Evolutionary conservation across 306 rosid genomes (phyloP), one percentile per base, ranked within the genome.

Genomic region (Calophaca sinica): DNA sequence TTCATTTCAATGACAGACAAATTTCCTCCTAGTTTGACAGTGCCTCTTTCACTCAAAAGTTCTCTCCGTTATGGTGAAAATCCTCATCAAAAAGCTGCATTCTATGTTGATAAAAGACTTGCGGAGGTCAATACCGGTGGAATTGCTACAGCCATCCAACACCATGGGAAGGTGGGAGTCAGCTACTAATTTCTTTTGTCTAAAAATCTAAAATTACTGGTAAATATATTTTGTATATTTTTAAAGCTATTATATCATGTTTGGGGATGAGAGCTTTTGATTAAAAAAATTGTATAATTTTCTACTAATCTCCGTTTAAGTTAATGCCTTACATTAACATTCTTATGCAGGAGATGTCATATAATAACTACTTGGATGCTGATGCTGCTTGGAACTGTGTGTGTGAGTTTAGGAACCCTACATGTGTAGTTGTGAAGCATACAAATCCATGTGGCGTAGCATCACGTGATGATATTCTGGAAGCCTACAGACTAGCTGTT

Each of bases 341-440:
- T 83, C 53, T 53, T 58, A 32, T 84, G 88, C 93, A 94, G 98
- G 92, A 88, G 68, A 94, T 94, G 98, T 91, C 97, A 10, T 91
- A 86, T 62, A 94, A 91, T 85, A 94, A 94, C 86, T 88, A 94
- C 74, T 85, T 91, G 86, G 98, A 94, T 63, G 94, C 96, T 36
- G 98, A 94, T 87, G 98, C 94, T 32, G 98, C 96, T 67, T 94
- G 98, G 96, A 94, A 94, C 79, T 91, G 97, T 78, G 97, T 89
- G 42, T 85, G 94, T 29, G 96, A 89, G 87, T 94, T 91, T 68
- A 80, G 39, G 63, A 76, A 83, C 70, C 96, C 96, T 67, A 89
- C 96, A 0, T 94, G 98, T 81, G 98, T 91, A 8, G 78, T 91
- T 61, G 98, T 91, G 68, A 94, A 91, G 86, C 97, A 89, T 76